Conservation (phyloP, 2,329 filamentous ascomycete species). For the Aureobasidium sp. region DNA sequence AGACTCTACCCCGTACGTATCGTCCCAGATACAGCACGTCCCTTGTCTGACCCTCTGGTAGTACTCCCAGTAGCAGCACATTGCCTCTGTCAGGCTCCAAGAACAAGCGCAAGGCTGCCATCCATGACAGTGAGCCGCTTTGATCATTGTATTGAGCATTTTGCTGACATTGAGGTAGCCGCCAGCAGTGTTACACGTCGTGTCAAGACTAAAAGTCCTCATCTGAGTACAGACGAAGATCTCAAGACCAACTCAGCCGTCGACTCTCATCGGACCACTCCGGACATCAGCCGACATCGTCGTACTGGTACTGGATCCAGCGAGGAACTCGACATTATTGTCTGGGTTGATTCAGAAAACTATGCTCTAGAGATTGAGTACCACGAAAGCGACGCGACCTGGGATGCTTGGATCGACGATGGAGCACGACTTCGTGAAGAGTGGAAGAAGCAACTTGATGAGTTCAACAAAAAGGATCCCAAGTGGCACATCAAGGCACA, state of each 20-base stretch:
- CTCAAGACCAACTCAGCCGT: not conserved
- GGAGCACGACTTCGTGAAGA: not conserved
- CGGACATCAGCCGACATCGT: too few species aligned
- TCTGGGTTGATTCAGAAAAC: not conserved
- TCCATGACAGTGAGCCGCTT: not conserved
- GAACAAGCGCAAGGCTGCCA: not conserved
- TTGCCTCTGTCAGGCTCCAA: not conserved
- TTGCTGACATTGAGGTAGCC: not conserved
- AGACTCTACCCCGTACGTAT: not conserved
- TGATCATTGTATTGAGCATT: not conserved
- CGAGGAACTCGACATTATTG: not conserved
- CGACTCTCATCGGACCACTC: not conserved
- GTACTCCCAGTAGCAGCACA: not conserved
- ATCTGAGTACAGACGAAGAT: not conserved
- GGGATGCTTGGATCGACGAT: not conserved
- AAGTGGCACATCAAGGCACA: not conserved
- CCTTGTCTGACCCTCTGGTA: not conserved
- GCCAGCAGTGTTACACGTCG: not conserved
- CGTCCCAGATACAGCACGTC: too few species aligned
- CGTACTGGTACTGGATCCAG: not conserved
- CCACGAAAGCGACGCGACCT: not conserved
- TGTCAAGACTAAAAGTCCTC: not conserved
- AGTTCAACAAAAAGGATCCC: slow-evolving; percentile 13
- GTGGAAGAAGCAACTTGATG: slow-evolving; percentile 6
- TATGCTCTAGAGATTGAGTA: not conserved